Conservation (phyloP, 2,329 filamentous ascomycete species). For the Pseudogymnoascus sp. region DNA sequence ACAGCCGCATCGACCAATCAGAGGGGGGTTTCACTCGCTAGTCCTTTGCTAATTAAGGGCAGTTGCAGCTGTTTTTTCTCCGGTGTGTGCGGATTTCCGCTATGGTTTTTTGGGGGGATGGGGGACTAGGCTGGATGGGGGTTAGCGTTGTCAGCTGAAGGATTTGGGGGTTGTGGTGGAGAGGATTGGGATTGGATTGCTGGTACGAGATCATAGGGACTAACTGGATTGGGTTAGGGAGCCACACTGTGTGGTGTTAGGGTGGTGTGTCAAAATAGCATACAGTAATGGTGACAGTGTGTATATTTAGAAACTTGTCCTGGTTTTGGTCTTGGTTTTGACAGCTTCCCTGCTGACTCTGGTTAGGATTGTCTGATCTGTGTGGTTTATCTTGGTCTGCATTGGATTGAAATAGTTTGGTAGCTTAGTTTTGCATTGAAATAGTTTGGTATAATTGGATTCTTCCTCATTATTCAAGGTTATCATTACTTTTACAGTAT, state of each 20-base stretch:
- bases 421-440: too few relatives aligned
- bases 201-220: not conserved
- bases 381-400: too few relatives aligned
- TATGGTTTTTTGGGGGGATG: too few relatives aligned
- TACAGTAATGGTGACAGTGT: not conserved
- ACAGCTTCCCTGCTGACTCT: not conserved
- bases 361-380: not conserved
- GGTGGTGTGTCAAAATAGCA: not conserved
- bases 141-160: not conserved
- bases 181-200: too few relatives aligned
- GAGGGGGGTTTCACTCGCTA: too few relatives aligned
- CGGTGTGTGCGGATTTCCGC: not conserved
- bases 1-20: too few relatives aligned
- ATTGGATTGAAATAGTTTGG: too few relatives aligned
- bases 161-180: not conserved
- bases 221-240: not conserved
- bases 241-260: not conserved
- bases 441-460: not conserved
- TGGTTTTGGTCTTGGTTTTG: not conserved
- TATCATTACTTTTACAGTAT: conserved; percentile 7
- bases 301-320: not conserved
- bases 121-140: not conserved
- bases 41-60: not conserved
- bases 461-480: conserved; percentile 7
- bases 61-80: not conserved